Evolutionary conservation across 441 rosid species (phyloP), one percentile per base, ranked within the genome.

Genomic region (Brassica balearica): DNA sequence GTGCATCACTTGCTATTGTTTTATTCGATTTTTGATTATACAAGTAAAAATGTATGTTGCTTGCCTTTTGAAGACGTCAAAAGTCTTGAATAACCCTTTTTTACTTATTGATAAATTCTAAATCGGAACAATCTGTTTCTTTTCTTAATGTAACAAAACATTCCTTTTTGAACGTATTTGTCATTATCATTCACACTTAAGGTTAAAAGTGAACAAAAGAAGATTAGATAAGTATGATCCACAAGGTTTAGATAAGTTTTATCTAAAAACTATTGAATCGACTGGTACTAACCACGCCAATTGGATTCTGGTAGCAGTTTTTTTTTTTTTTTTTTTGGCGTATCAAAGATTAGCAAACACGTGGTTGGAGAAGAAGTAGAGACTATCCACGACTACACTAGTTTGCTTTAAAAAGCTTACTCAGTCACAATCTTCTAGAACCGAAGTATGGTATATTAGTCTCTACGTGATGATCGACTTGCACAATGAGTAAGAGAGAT

Each of bases 381-480:
- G n/a, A 46, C n/a, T 36, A 36, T 36, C 4, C n/a, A 43, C 10
- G 56, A 51, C 14, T 51, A n/a, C 19, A 51, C 5, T n/a, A 51
- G 56, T n/a, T 51, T 51, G 56, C 56, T 51, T 51, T 4, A 51
- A 46, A n/a, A 2, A 46, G n/a, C 14, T 71, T 3, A 12, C 23
- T n/a, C 73, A 29, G 22, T 78, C 81, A 59, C 64, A 46, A 32
- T 78, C 81, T 43, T 78, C 81, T 59, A 78, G 77, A 72, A 66
- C 63, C 19, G 14, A 43, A 46, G 7, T 2, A 25, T 14, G 59
- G 7, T 70, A 17, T 29, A 60, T 60, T 66, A 51, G 60, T 59
- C 29, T 46, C 56, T 51, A 27, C 29, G 69, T 72, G 81, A 6
- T 32, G 36, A 72, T 66, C 68, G 64, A 71, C 55, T 41, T 71